These are phyloP conservation scores for Cutaneotrichosporon spelunceum DNA, from an alignment of 1,284 basidiomycete genomes.

Conservation along the genomic window DNA sequence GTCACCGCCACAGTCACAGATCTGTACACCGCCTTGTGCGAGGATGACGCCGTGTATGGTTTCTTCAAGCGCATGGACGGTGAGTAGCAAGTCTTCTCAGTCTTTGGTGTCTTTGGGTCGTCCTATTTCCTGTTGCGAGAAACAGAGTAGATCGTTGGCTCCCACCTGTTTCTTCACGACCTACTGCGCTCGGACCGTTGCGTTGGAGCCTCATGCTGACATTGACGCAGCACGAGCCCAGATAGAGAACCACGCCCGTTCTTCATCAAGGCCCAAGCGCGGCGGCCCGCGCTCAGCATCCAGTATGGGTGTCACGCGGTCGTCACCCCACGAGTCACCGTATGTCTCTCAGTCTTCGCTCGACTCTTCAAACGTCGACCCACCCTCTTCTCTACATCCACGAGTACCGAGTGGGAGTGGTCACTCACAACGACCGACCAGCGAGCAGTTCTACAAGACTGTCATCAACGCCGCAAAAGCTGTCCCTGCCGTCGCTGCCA, in stretches of 20 bases:
- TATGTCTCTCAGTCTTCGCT: constrained; percentile 8
- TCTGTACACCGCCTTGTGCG: constrained; percentile 77
- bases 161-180: not conserved
- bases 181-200: not conserved
- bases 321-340: constrained; percentile 1
- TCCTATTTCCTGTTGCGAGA: not conserved
- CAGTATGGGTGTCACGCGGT: constrained; percentile 1
- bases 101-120: too few relatives aligned
- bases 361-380: not conserved
- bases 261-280: constrained; percentile 1
- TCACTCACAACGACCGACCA: constrained; percentile 10
- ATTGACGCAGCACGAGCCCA: not conserved
- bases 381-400: not conserved
- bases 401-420: not conserved
- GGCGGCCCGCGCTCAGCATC: constrained; percentile 4
- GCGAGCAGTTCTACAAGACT: constrained; percentile 17
- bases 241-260: constrained; percentile 2
- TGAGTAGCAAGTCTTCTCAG: constrained; percentile 38
- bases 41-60: constrained; percentile 77
- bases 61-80: constrained; percentile 83
- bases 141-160: not conserved
- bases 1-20: constrained; percentile 67
- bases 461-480: constrained; percentile 14
- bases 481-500: not conserved
- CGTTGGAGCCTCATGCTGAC: not conserved